Conservation (phyloP, 805 yeast species). For the Candida boleticola region DNA sequence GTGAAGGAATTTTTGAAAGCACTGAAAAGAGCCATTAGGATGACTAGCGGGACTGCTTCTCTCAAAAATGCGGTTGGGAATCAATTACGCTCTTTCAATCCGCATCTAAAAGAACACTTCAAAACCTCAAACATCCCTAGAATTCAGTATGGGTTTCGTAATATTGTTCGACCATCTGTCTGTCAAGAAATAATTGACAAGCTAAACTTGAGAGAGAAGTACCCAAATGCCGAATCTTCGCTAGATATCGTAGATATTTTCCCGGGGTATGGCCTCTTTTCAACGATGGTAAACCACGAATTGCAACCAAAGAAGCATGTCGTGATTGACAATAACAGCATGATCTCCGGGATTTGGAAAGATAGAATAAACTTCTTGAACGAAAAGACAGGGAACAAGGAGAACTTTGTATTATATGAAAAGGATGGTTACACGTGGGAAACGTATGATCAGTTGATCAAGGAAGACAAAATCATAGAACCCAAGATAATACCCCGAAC, state of each 20-base stretch:
- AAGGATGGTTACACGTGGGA: conserved; percentile 70
- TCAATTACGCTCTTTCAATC: conserved; percentile 21
- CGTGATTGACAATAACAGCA: conserved; percentile 52
- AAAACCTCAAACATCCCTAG: conserved; percentile 16
- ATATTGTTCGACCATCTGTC: conserved; percentile 17
- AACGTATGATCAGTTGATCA: conserved; percentile 50
- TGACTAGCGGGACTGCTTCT: too few species aligned
- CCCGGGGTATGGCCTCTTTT: conserved; percentile 58
- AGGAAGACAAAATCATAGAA: conserved; percentile 41
- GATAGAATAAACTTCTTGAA: conserved; percentile 22
- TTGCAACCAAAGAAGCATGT: conserved; percentile 64
- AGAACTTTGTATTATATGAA: conserved; percentile 30
- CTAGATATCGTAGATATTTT: conserved; percentile 59
- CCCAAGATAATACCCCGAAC: conserved; percentile 27
- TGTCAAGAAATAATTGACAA: conserved; percentile 45
- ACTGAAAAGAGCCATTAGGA: too few species aligned
- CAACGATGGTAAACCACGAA: conserved; percentile 58
- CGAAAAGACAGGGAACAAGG: conserved; percentile 21
- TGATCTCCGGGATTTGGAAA: conserved; percentile 24
- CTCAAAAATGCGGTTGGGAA: too few species aligned
- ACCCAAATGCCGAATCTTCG: conserved; percentile 30
- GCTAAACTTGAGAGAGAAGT: conserved; percentile 39
- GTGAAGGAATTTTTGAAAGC: too few species aligned
- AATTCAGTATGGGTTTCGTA: conserved; percentile 25
- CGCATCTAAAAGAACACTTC: conserved; percentile 22